These are phyloP conservation scores for Daldinia vernicosa DNA, from an alignment of 495 filamentous ascomycete genomes.

Conservation along the genomic window DNA sequence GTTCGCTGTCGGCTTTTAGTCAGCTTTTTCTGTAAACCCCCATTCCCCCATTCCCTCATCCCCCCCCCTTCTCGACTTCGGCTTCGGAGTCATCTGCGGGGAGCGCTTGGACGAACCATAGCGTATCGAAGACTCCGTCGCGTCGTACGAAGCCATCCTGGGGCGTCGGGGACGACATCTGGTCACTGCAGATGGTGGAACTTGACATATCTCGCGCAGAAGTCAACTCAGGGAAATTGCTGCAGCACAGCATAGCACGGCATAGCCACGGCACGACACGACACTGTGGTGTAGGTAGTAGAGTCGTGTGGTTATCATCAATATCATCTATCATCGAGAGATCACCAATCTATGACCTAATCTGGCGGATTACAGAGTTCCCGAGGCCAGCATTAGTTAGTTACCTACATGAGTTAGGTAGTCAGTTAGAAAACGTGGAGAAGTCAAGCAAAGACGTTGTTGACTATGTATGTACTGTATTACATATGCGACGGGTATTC, in stretches of 20 bases:
- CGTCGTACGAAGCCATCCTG: slow-evolving; percentile 17
- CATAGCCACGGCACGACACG: background rate
- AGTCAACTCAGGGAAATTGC: background rate
- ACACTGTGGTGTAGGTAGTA: background rate
- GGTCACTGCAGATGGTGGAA: slow-evolving; percentile 14
- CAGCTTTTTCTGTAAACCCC: too few relatives aligned
- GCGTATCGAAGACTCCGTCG: slow-evolving; percentile 6
- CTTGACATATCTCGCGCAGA: slow-evolving; percentile 24
- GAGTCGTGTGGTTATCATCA: background rate
- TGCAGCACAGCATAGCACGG: background rate
- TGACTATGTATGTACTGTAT: background rate
- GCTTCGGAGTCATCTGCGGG: slow-evolving; percentile 25
- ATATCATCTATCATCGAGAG: slow-evolving; percentile 9
- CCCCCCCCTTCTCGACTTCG: background rate
- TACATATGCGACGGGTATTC: background rate
- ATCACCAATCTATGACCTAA: slow-evolving; percentile 23
- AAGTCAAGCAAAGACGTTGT: background rate
- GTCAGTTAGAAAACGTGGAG: background rate
- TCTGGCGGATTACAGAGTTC: slow-evolving; percentile 11
- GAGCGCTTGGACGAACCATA: slow-evolving; percentile 27
- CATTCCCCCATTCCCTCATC: background rate
- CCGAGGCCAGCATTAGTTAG: background rate
- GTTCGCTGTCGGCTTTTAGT: slow-evolving; percentile 12
- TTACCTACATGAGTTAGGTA: background rate
- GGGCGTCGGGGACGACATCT: slow-evolving; percentile 8